phyloP scores from a whole-genome alignment of 2,329 filamentous ascomycete species.

The Penicillium italicum region DNA sequence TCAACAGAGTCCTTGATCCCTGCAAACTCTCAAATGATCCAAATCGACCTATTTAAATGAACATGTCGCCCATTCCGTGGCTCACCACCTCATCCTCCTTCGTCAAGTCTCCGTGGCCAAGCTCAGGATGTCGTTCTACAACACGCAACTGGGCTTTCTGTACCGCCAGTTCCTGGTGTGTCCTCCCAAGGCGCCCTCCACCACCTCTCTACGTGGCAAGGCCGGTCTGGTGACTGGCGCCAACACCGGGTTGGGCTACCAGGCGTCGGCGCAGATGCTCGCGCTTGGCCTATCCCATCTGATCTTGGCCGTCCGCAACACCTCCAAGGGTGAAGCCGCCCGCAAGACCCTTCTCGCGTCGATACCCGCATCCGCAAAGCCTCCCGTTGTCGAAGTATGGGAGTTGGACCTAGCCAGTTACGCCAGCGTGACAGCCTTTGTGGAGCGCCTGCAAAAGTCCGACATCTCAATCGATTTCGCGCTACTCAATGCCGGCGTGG shows the following conservation, averaged over 20 bases:
- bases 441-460: slow-evolving; percentile 29
- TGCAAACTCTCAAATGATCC: too few species aligned
- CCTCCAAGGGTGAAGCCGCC: slow-evolving; percentile 46
- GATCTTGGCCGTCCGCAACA: slow-evolving; percentile 46
- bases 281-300: slow-evolving; percentile 41
- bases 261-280: slow-evolving; percentile 45
- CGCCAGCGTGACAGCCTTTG: slow-evolving; percentile 37
- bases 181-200: slow-evolving; percentile 30
- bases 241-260: slow-evolving; percentile 48
- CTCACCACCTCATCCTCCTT: too few species aligned
- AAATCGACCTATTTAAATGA: too few species aligned
- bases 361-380: slow-evolving; percentile 25
- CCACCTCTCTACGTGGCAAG: slow-evolving; percentile 35
- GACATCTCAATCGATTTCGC: slow-evolving; percentile 32
- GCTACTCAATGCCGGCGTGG: slow-evolving; percentile 40
- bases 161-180: slow-evolving; percentile 41
- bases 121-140: slow-evolving; percentile 3
- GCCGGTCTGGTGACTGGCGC: slow-evolving; percentile 50
- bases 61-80: too few species aligned
- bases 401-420: slow-evolving; percentile 43
- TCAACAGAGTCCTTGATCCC: too few species aligned
- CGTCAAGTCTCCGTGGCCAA: too few species aligned
- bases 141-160: slow-evolving; percentile 20
- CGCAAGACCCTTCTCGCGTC: slow-evolving; percentile 37
- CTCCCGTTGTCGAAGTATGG: slow-evolving; percentile 44